These are phyloP conservation scores for Paramecium primaurelia DNA, from an alignment of 73 alveolate genomes.

Conservation along the genomic window DNA sequence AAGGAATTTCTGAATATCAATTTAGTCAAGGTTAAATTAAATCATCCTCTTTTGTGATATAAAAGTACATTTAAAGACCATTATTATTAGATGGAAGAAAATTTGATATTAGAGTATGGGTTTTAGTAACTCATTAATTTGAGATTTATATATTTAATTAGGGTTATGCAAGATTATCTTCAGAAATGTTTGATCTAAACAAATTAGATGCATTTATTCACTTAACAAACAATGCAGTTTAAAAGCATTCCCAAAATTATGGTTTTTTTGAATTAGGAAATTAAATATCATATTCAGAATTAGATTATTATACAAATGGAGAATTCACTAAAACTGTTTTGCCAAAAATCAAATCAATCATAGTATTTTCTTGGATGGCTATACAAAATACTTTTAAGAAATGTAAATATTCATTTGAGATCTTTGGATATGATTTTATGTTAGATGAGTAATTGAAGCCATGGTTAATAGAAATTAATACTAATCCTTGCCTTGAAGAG, in stretches of 20 bases:
- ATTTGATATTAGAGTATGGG: slow-evolving; percentile 97
- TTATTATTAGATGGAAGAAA: slow-evolving; percentile 85
- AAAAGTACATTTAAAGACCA: slow-evolving; percentile 95
- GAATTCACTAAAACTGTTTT: slow-evolving; percentile 54
- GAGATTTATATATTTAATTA: slow-evolving; percentile 84
- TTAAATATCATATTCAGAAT: slow-evolving; percentile 63
- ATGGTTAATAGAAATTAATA: slow-evolving; percentile 92
- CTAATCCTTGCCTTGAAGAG: slow-evolving; percentile 92
- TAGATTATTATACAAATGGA: slow-evolving; percentile 59
- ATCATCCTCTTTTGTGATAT: slow-evolving; percentile 70
- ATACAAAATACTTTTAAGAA: slow-evolving; percentile 62
- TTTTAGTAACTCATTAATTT: slow-evolving; percentile 78
- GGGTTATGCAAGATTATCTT: slow-evolving; percentile 89
- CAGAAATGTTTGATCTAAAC: slow-evolving; percentile 74
- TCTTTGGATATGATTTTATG: slow-evolving; percentile 93
- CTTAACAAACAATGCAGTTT: slow-evolving; percentile 92
- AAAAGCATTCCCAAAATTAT: slow-evolving; percentile 83
- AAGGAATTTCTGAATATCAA: slow-evolving; percentile 51
- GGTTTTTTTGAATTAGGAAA: slow-evolving; percentile 95
- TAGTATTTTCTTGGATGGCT: slow-evolving; percentile 56
- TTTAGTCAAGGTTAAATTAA: slow-evolving; percentile 9
- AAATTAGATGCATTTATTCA: slow-evolving; percentile 87
- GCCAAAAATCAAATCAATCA: slow-evolving; percentile 69
- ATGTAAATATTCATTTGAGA: slow-evolving; percentile 85
- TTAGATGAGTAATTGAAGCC: slow-evolving; percentile 84